These are phyloP conservation scores for Saccharomycopsis guyanensis DNA, from an alignment of 805 yeast species.

Conservation along the genomic window DNA sequence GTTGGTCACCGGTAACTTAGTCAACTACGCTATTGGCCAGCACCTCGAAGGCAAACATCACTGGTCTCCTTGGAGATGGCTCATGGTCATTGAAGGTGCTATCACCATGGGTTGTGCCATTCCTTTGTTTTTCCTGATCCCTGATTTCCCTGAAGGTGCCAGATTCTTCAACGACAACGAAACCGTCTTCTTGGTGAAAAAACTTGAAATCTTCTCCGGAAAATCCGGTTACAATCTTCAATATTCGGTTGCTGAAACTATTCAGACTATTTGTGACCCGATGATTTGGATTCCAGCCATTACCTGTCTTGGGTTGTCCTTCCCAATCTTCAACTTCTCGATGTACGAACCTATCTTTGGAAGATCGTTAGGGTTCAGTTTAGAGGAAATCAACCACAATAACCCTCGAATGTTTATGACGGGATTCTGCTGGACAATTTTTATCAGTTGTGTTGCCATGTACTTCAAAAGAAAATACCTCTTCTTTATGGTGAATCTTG, in stretches of 20 bases:
- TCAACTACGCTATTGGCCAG: slow-evolving; percentile 50
- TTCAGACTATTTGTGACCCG: slow-evolving; percentile 48
- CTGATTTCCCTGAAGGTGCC: slow-evolving; percentile 11
- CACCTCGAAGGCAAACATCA: slow-evolving; percentile 38
- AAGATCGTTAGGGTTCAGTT: not conserved
- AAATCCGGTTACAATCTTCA: slow-evolving; percentile 42
- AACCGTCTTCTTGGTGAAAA: slow-evolving; percentile 42
- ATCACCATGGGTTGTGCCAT: slow-evolving; percentile 2
- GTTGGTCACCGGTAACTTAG: slow-evolving; percentile 69
- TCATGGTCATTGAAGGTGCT: slow-evolving; percentile 5
- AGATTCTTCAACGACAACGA: slow-evolving; percentile 33
- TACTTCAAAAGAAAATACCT: not conserved
- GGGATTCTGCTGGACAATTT: not conserved
- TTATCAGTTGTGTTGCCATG: not conserved
- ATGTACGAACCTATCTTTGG: not conserved
- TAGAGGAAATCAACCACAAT: not conserved
- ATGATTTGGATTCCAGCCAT: slow-evolving; percentile 48
- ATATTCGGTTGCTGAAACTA: slow-evolving; percentile 37
- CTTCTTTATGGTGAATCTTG: not conserved
- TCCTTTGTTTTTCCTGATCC: slow-evolving; percentile 20
- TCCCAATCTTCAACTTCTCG: slow-evolving; percentile 70
- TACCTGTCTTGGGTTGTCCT: slow-evolving; percentile 53
- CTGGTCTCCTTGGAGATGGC: slow-evolving; percentile 30
- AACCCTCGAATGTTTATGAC: not conserved
- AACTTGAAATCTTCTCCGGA: slow-evolving; percentile 43